phyloP scores from a whole-genome alignment of 176 grass and related monocot species.

The Cenchrus fungigraminus region DNA sequence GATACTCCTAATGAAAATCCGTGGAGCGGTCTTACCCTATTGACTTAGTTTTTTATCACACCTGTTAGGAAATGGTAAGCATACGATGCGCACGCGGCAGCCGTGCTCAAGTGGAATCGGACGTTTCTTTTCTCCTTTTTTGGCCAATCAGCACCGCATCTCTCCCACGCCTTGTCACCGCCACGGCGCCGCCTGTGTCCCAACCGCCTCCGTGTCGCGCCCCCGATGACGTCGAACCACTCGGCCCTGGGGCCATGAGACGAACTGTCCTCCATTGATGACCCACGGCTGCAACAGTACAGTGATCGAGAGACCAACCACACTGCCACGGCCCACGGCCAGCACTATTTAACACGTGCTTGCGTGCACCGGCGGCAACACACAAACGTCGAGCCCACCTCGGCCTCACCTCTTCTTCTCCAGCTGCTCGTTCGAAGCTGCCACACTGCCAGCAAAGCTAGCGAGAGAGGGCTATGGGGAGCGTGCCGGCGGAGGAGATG shows the following conservation, averaged over 20 bases:
- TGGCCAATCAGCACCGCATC: no score
- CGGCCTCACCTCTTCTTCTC: neutral
- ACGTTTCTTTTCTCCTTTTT: no score
- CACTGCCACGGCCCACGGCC: neutral
- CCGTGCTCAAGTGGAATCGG: no score
- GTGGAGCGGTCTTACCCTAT: no score
- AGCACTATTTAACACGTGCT: slow-evolving; percentile 31
- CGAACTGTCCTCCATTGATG: slow-evolving; percentile 5
- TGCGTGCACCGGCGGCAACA: neutral
- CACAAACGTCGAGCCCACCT: neutral
- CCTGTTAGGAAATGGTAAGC: no score
- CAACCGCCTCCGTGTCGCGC: neutral
- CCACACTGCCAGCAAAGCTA: neutral
- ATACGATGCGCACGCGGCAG: no score
- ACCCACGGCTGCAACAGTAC: neutral
- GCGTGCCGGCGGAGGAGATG: neutral
- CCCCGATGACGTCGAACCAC: slow-evolving; percentile 3
- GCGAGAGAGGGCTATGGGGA: neutral
- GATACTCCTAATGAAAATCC: no score
- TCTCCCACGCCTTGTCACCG: neutral
- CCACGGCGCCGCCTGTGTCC: no score
- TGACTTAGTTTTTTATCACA: no score
- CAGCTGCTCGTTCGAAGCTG: neutral
- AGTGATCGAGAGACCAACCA: neutral
- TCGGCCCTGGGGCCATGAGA: neutral